Conservation (phyloP, 352 stramenopile genomes). For the Blastocystis sp. region DNA sequence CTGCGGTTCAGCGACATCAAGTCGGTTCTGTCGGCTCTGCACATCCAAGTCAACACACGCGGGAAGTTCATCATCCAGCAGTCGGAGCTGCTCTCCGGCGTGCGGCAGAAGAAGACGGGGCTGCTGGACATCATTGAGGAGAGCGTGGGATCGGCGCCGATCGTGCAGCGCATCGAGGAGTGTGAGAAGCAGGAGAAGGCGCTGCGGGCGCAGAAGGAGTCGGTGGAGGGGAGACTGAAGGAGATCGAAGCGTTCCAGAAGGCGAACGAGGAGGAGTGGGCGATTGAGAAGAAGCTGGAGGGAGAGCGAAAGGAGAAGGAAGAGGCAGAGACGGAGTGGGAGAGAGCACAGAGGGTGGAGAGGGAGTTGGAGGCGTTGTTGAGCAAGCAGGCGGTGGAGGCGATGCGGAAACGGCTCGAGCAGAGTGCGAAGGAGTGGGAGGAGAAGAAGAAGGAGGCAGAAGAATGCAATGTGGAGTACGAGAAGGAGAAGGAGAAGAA, state of each 20-base stretch:
- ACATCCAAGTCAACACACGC: conserved; percentile 35
- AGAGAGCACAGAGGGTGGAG: not conserved
- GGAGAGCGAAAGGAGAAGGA: not conserved
- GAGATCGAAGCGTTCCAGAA: conserved; percentile 35
- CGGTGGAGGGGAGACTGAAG: conserved; percentile 5
- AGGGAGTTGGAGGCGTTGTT: not conserved
- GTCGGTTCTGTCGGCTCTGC: not conserved
- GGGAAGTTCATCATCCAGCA: conserved; percentile 68
- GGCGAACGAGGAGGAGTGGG: not conserved
- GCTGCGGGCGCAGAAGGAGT: conserved; percentile 30
- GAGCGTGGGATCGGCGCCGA: not conserved
- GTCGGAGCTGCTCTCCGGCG: conserved; percentile 26
- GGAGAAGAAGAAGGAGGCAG: conserved; percentile 24
- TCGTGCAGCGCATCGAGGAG: conserved; percentile 4
- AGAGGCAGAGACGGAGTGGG: not conserved
- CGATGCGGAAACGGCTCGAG: not conserved
- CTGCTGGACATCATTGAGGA: conserved; percentile 64
- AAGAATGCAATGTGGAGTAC: not conserved
- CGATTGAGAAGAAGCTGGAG: not conserved
- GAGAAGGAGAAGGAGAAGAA: conserved; percentile 9
- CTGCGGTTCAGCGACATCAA: conserved; percentile 19
- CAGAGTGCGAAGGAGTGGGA: not conserved
- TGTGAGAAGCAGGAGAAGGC: not conserved
- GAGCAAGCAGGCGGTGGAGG: not conserved
- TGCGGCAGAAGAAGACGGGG: conserved; percentile 23